Conservation (phyloP, 2,329 filamentous ascomycete genomes). For the Colletotrichum sublineola region DNA sequence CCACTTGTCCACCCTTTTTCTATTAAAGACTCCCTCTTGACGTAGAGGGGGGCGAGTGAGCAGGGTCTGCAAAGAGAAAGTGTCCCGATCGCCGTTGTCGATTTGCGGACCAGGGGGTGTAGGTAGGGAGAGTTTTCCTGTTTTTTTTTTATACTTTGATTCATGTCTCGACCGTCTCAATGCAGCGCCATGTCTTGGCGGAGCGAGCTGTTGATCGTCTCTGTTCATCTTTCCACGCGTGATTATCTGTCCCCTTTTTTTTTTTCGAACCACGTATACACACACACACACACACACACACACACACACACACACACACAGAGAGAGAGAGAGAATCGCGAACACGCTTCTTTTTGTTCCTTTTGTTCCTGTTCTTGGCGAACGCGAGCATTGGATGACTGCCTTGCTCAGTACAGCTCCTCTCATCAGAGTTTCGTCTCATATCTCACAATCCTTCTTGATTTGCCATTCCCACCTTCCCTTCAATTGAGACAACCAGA, state of each 20-base stretch:
- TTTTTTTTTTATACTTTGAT: constrained; percentile 8
- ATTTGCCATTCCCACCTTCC: neutral
- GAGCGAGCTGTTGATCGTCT: neutral
- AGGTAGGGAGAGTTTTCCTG: neutral
- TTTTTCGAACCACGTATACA: neutral
- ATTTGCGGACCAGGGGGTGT: too few relatives aligned
- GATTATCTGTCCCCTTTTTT: neutral
- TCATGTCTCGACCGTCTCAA: constrained; percentile 5
- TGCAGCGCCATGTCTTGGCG: neutral
- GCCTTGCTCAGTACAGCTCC: neutral
- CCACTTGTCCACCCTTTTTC: neutral
- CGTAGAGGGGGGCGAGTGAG: neutral
- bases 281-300: neutral
- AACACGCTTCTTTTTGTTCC: neutral
- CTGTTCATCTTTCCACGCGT: neutral
- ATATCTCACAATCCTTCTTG: neutral
- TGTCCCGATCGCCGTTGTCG: neutral
- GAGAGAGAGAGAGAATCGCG: neutral
- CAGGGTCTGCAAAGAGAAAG: neutral
- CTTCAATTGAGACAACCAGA: neutral
- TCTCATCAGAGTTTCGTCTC: neutral
- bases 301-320: neutral
- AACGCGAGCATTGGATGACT: neutral
- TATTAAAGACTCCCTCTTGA: neutral
- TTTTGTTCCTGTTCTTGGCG: neutral